Conservation (phyloP, 179 eudicot genomes). For the Actinidia polygama region DNA sequence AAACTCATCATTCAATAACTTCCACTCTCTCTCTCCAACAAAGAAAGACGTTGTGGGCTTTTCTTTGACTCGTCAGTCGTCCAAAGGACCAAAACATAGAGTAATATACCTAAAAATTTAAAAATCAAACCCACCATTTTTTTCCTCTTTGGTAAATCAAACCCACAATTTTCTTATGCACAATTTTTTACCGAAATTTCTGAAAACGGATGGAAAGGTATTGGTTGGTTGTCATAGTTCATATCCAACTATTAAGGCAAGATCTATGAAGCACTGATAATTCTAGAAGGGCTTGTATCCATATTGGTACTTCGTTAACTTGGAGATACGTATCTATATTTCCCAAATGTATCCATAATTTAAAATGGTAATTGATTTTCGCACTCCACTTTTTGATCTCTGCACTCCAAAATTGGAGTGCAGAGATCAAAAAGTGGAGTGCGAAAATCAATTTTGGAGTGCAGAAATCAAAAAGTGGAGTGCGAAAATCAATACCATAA, state of each 20-base stretch:
- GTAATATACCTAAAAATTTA: not conserved
- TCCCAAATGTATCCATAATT: too few species aligned
- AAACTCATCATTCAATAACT: too few species aligned
- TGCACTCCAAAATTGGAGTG: too few species aligned
- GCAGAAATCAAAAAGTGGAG: too few species aligned
- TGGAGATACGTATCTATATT: not conserved
- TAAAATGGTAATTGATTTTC: too few species aligned
- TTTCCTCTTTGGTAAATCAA: not conserved
- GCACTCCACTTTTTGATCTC: too few species aligned
- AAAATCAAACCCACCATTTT: not conserved
- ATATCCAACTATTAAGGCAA: not conserved
- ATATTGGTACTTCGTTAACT: not conserved
- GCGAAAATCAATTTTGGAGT: too few species aligned
- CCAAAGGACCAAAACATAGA: not conserved
- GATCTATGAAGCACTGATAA: too few species aligned
- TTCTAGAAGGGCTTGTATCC: not conserved
- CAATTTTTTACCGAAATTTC: not conserved
- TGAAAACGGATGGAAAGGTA: not conserved
- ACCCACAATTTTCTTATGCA: not conserved
- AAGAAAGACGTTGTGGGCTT: not conserved
- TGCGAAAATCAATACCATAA: too few species aligned
- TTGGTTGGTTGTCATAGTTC: not conserved
- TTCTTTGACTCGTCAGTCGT: not conserved
- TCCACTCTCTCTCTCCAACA: too few species aligned
- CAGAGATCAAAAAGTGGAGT: too few species aligned